Base-by-base conservation (phyloP, 192 early-diverging fungal genomes). In the Coemansia aciculifera region DNA sequence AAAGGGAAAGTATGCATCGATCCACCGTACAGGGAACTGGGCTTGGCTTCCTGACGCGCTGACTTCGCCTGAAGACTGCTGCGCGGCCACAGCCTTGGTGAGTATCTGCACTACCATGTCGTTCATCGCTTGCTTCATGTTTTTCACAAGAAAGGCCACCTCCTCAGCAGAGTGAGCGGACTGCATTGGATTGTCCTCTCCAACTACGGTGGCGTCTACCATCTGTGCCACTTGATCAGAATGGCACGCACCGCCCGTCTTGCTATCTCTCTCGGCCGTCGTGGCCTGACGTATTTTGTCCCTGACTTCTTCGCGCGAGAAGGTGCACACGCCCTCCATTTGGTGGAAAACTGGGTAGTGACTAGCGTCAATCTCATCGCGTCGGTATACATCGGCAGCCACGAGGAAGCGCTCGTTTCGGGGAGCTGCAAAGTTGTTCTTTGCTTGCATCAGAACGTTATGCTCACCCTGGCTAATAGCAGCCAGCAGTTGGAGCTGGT, bases 281-380 rank as follows among this genome's bases (percentile, higher is more conserved):
- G 38, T 31, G 43, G 13, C 32, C 21, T 19, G 21, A 3, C 23
- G 62, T 21, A 70, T 17, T 39, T 59, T 62, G 46, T 74, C 62
- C 1, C 38, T 57, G 19, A 81, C 49, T 62, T 81, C 84, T 1
- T 44, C 48, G 9, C 73, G 79, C 38, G 73, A 69, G 61, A 86
- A 78, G 21, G 80, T 74, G 36, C 90, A 88, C 34, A 95, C 89
- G 7, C 95, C 97, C 68, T 99, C 97, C 90, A 99, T 97, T 75
- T 99, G 97, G 69, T 99, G 97, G 75, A 99, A 99, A 5, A 94
- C 94, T 0, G 97, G 97, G 75, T 98, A 99, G 71, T 99, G 97
- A 62, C 87, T 91, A 5, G 89, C 85, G 69, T 99, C 95, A 66
- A 99, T 95, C 71, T 99, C 97, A 71, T 99, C 97, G 31, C 95